phyloP scores from a whole-genome alignment of 2,329 filamentous ascomycete genomes.

The Aschersonia sp. region DNA sequence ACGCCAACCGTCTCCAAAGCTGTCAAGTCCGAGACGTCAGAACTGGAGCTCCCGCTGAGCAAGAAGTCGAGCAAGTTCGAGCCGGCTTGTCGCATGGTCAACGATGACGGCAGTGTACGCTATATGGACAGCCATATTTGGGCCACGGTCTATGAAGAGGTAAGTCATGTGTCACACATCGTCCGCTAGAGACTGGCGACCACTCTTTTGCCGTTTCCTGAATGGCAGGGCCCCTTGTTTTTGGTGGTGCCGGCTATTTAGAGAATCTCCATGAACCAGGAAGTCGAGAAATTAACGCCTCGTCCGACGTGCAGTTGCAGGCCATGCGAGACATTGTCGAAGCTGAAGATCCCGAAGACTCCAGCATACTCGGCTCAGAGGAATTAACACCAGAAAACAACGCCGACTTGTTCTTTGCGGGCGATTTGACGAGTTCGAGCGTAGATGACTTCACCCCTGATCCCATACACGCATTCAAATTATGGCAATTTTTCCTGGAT shows the following conservation, averaged over 20 bases:
- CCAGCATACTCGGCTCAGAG: constrained; percentile 32
- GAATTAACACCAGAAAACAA: constrained; percentile 36
- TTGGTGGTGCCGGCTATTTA: background rate
- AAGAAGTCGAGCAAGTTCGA: constrained; percentile 23
- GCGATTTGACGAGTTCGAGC: constrained; percentile 22
- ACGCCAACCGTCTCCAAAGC: constrained; percentile 4
- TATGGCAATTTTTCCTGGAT: constrained; percentile 64
- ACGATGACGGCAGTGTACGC: constrained; percentile 37
- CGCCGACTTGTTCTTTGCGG: constrained; percentile 31
- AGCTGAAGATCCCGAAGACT: constrained; percentile 30
- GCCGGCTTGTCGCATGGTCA: constrained; percentile 36
- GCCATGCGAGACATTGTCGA: constrained; percentile 46
- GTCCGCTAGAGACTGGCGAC: too few species aligned
- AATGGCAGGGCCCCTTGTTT: background rate
- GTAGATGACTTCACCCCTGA: constrained; percentile 45
- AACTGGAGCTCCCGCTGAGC: constrained; percentile 12
- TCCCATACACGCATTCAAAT: constrained; percentile 48
- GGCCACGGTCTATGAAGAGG: constrained; percentile 40
- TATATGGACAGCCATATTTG: constrained; percentile 44
- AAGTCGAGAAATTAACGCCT: background rate
- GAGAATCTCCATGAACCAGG: too few species aligned
- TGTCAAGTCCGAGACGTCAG: constrained; percentile 11
- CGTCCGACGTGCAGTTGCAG: constrained; percentile 25
- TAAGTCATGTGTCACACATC: constrained; percentile 15
- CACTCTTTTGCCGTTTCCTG: background rate